These are phyloP conservation scores for Neofusicoccum kwambonambiense DNA, from an alignment of 2,329 filamentous ascomycete species.

Conservation along the genomic window DNA sequence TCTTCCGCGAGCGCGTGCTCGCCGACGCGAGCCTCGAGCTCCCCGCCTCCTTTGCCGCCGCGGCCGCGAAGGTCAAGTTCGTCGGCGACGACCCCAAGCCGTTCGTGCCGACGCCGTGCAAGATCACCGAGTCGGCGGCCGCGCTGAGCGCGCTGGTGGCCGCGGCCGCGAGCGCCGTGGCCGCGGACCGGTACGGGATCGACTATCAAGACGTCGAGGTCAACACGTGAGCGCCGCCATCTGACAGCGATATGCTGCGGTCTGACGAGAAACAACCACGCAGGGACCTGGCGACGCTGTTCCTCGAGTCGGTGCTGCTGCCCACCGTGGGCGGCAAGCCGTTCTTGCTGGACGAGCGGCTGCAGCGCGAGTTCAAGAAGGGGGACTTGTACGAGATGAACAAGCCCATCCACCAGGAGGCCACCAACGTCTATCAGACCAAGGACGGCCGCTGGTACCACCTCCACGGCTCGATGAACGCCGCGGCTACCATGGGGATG, in stretches of 20 bases:
- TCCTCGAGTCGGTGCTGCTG: constrained; percentile 43
- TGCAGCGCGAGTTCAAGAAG: constrained; percentile 23
- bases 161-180: constrained; percentile 14
- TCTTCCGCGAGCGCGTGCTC: constrained; percentile 6
- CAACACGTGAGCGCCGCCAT: constrained; percentile 40
- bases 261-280: too few relatives aligned
- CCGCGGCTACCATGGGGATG: constrained; percentile 41
- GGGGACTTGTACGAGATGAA: constrained; percentile 26
- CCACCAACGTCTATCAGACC: constrained; percentile 50
- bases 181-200: constrained; percentile 34
- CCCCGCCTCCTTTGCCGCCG: not conserved
- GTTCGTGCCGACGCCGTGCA: constrained; percentile 16
- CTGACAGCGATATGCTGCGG: too few relatives aligned
- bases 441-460: constrained; percentile 50
- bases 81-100: constrained; percentile 12
- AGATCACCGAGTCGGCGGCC: constrained; percentile 15
- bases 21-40: not conserved
- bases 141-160: constrained; percentile 12
- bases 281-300: constrained; percentile 45
- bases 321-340: constrained; percentile 35
- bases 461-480: constrained; percentile 45
- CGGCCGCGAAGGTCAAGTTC: constrained; percentile 9
- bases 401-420: constrained; percentile 17
- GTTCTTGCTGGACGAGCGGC: constrained; percentile 19
- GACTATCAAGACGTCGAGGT: constrained; percentile 44